Evolutionary conservation across 2,329 filamentous ascomycete genomes (phyloP).

Genomic region (Seiridium cupressi): DNA sequence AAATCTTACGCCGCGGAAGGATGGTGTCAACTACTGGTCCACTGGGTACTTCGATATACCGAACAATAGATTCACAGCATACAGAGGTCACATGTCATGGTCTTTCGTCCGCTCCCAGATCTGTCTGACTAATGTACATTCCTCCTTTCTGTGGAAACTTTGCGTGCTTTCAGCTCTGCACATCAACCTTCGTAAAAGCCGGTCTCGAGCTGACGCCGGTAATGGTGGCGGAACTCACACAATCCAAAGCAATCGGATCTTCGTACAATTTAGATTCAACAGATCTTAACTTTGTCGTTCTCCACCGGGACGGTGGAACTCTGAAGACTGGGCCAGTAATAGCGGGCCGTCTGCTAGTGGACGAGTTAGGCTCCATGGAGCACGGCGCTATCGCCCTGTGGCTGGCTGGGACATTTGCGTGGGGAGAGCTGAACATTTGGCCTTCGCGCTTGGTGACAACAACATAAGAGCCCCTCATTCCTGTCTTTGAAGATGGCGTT

Average conservation of each 20-base stretch:
- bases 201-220: too few species aligned
- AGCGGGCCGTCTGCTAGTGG: too few species aligned
- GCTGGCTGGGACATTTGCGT: neutral
- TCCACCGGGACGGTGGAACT: too few species aligned
- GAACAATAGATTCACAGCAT: conserved; percentile 28
- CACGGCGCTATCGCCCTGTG: neutral
- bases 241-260: too few species aligned
- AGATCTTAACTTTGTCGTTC: too few species aligned
- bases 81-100: conserved; percentile 49
- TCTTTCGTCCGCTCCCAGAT: conserved; percentile 47
- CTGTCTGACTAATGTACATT: conserved; percentile 45
- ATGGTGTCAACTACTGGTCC: conserved; percentile 21
- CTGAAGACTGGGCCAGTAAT: too few species aligned
- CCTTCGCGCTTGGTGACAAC: neutral
- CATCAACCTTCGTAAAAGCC: too few species aligned
- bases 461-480: neutral
- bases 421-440: neutral
- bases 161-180: too few species aligned
- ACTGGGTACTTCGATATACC: conserved; percentile 47
- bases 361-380: too few species aligned
- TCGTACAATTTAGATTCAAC: too few species aligned
- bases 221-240: too few species aligned
- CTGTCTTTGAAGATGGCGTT: neutral
- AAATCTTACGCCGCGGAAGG: conserved; percentile 21
- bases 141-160: conserved; percentile 36